phyloP scores from a whole-genome alignment of 495 filamentous ascomycete species.

The Penicillium coffeae region DNA sequence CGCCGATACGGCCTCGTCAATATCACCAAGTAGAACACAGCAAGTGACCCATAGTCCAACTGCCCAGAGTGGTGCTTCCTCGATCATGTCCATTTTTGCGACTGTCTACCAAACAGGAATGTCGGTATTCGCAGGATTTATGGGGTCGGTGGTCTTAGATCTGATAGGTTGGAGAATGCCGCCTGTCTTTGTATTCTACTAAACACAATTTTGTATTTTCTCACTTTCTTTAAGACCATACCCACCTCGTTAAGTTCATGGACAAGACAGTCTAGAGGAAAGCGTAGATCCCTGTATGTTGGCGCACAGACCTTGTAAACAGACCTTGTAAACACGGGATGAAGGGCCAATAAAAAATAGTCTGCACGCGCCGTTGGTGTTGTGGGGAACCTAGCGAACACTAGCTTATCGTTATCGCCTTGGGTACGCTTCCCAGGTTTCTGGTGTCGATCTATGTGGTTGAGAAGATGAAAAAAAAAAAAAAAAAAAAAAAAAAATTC shows the following conservation, averaged over 20 bases:
- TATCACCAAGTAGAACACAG: not conserved
- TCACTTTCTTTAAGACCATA: too few species aligned
- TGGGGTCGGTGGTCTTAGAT: too few species aligned
- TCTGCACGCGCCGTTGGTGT: not conserved
- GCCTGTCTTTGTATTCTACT: too few species aligned
- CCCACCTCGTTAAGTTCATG: too few species aligned
- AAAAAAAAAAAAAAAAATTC: too few species aligned
- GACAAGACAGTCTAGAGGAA: not conserved
- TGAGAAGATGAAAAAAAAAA: too few species aligned
- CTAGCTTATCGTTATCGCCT: too few species aligned
- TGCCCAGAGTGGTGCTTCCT: not conserved
- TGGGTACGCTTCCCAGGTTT: too few species aligned
- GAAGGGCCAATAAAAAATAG: not conserved
- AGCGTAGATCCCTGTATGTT: not conserved
- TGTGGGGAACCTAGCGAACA: not conserved
- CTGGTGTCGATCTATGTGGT: too few species aligned
- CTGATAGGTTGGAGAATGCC: too few species aligned
- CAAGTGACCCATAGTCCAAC: not conserved
- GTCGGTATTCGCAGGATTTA: not conserved
- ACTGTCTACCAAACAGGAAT: not conserved
- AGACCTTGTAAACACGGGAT: not conserved
- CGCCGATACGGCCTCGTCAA: not conserved
- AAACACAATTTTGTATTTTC: too few species aligned
- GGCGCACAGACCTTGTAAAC: not conserved
- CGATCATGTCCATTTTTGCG: not conserved